These are phyloP conservation scores for Tylopilus sp. DNA, from an alignment of 1,284 basidiomycete species.

Conservation along the genomic window DNA sequence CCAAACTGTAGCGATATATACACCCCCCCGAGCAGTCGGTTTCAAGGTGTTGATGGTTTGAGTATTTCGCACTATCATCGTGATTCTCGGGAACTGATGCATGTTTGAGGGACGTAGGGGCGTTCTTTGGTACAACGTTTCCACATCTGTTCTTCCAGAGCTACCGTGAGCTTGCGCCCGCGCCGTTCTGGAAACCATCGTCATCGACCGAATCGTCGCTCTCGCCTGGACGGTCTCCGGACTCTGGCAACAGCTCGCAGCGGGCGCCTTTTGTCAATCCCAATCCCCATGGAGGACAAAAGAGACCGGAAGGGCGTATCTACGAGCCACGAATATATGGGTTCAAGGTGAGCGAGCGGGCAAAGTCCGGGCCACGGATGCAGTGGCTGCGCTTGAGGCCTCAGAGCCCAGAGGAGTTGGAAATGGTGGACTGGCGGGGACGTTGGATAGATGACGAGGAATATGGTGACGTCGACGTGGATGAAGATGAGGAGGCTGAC, in stretches of 20 bases:
- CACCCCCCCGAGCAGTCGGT: slow-evolving; percentile 90
- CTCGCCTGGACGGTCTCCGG: slow-evolving; percentile 45
- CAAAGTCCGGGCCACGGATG: slow-evolving; percentile 93
- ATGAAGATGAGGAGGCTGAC: slow-evolving; percentile 61
- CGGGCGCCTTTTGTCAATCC: slow-evolving; percentile 67
- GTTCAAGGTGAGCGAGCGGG: slow-evolving; percentile 78
- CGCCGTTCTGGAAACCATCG: slow-evolving; percentile 76
- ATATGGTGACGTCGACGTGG: slow-evolving; percentile 55
- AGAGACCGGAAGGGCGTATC: slow-evolving; percentile 76
- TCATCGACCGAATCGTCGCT: slow-evolving; percentile 46
- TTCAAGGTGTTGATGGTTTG: slow-evolving; percentile 92
- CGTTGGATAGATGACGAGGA: slow-evolving; percentile 80
- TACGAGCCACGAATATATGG: slow-evolving; percentile 95
- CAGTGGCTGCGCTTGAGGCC: slow-evolving; percentile 90
- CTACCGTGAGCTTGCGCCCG: slow-evolving; percentile 85
- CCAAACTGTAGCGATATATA: slow-evolving; percentile 99
- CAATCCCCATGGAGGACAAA: slow-evolving; percentile 84
- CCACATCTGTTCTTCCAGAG: slow-evolving; percentile 97
- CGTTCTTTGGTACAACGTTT: slow-evolving; percentile 99
- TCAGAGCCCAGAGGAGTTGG: slow-evolving; percentile 72
- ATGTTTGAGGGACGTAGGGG: slow-evolving; percentile 53
- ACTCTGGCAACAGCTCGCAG: slow-evolving; percentile 47
- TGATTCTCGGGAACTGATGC: slow-evolving; percentile 13
- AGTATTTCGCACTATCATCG: slow-evolving; percentile 12
- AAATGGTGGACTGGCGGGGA: slow-evolving; percentile 82